Percentiles rank a stretch among this genome's conserved stretches.
These are phyloP conservation scores for Suillus ampliporus DNA, from an alignment of 768 basidiomycete genomes.

Conservation along the genomic window DNA sequence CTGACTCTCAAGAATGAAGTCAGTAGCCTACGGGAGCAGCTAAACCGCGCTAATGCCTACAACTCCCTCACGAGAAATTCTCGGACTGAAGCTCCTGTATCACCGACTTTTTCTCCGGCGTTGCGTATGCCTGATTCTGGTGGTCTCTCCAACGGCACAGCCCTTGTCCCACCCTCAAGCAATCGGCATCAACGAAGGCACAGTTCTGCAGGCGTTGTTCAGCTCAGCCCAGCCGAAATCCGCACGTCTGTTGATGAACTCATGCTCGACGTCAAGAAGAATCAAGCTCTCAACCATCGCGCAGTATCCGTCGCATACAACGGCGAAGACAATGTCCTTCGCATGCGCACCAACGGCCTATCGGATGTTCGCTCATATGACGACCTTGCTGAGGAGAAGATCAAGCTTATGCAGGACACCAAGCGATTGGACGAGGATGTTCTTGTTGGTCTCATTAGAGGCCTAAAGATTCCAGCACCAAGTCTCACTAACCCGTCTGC, in stretches of 20 bases:
- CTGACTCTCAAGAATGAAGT: conserved; percentile 91
- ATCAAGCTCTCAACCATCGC: conserved; percentile 73
- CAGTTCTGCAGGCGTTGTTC: conserved; percentile 83
- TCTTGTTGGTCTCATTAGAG: conserved; percentile 85
- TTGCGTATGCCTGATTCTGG: conserved; percentile 60
- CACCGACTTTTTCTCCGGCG: conserved; percentile 86
- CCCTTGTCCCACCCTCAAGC: conserved; percentile 41
- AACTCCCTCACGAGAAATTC: conserved; percentile 81
- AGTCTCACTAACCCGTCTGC: conserved; percentile 90
- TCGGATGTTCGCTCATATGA: conserved; percentile 79
- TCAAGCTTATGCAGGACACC: conserved; percentile 88
- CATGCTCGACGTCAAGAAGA: conserved; percentile 75
- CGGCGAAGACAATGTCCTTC: conserved; percentile 75
- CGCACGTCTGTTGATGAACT: conserved; percentile 81
- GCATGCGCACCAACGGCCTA: conserved; percentile 68
- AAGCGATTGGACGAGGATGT: conserved; percentile 94
- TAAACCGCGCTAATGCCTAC: conserved; percentile 94
- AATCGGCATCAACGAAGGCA: conserved; percentile 82
- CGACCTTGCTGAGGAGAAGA: conserved; percentile 94
- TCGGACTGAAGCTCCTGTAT: conserved; percentile 73
- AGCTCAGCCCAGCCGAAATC: conserved; percentile 60
- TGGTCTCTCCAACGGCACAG: conserved; percentile 49
- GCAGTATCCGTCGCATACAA: conserved; percentile 90
- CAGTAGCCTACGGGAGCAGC: conserved; percentile 89
- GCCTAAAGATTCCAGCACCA: conserved; percentile 91